Evolutionary conservation across 1,139 yeast species (phyloP).

Genomic region (Keqinozyma sinolaborantium): DNA sequence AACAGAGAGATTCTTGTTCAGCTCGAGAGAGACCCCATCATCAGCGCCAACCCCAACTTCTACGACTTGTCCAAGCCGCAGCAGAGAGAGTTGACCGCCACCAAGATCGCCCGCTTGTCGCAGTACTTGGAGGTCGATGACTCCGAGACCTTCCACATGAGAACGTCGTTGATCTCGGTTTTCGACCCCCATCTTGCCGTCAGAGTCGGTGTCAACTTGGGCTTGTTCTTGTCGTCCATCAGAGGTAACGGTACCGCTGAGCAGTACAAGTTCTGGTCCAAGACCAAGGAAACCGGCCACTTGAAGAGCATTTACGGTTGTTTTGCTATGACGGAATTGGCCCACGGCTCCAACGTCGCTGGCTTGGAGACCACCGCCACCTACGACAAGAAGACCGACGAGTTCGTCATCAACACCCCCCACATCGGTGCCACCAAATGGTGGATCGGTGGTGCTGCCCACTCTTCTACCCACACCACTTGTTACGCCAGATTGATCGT

Average conservation of each 20-base stretch:
- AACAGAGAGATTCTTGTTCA: constrained; percentile 36
- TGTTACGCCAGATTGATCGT: constrained; percentile 81
- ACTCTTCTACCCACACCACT: constrained; percentile 81
- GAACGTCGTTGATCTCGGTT: constrained; percentile 40
- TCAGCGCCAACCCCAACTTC: constrained; percentile 32
- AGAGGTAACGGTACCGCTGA: constrained; percentile 51
- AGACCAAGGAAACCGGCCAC: constrained; percentile 63
- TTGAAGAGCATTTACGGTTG: constrained; percentile 79
- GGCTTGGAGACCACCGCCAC: constrained; percentile 91
- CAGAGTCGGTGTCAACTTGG: constrained; percentile 49
- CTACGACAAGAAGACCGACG: constrained; percentile 61
- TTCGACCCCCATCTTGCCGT: constrained; percentile 50
- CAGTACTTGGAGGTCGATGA: constrained; percentile 43
- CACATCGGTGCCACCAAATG: constrained; percentile 90
- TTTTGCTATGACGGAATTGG: constrained; percentile 92
- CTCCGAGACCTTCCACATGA: constrained; percentile 29
- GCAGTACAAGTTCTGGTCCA: constrained; percentile 70
- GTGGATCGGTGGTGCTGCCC: constrained; percentile 99
- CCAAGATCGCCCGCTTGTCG: constrained; percentile 40
- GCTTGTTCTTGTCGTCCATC: constrained; percentile 45
- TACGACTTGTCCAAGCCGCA: constrained; percentile 39
- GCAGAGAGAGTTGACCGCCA: constrained; percentile 43
- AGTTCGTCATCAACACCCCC: constrained; percentile 79
- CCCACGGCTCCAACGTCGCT: constrained; percentile 93
- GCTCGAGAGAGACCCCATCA: constrained; percentile 48